A percentile compares a stretch with the other conserved stretches of the same genome.
Evolutionary conservation across 495 filamentous ascomycete genomes (phyloP).

Genomic region (Hypomontagnella submonticulosa): DNA sequence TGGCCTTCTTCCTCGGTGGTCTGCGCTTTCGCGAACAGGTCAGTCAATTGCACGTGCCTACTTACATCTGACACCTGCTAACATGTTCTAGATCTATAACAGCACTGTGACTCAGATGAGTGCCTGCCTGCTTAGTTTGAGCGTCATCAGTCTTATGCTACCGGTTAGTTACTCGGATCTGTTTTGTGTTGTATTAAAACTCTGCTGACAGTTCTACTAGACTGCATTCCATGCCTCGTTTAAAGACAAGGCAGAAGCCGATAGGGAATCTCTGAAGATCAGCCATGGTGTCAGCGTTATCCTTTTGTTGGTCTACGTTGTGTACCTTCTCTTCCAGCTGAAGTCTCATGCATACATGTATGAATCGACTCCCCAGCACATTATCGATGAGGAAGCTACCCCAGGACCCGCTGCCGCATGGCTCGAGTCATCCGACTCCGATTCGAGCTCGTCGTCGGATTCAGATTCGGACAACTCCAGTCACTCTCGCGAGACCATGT

Average conservation of each 20-base stretch:
- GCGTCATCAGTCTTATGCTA: constrained; percentile 78
- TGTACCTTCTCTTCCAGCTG: constrained; percentile 91
- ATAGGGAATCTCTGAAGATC: constrained; percentile 77
- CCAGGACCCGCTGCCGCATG: constrained; percentile 86
- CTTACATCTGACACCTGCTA: constrained; percentile 22
- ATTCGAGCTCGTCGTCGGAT: constrained; percentile 66
- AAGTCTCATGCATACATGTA: constrained; percentile 94
- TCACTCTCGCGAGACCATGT: constrained; percentile 74
- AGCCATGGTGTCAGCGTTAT: constrained; percentile 93
- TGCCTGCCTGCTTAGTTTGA: constrained; percentile 87
- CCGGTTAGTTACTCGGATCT: constrained; percentile 41
- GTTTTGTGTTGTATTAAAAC: background rate
- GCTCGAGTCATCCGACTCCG: constrained; percentile 76
- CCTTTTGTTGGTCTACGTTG: constrained; percentile 81
- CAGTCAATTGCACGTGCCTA: constrained; percentile 25
- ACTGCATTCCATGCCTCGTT: constrained; percentile 62
- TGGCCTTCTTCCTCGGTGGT: constrained; percentile 89
- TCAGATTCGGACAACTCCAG: constrained; percentile 75
- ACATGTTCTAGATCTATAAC: constrained; percentile 79
- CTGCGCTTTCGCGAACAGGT: constrained; percentile 88
- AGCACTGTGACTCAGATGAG: constrained; percentile 96
- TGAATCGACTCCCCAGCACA: constrained; percentile 85
- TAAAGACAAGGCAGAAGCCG: constrained; percentile 60
- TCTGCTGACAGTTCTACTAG: constrained; percentile 49
- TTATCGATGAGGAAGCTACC: constrained; percentile 88